Base-by-base conservation (phyloP, 257 asterid genomes). In the Nicotiana noctiflora region DNA sequence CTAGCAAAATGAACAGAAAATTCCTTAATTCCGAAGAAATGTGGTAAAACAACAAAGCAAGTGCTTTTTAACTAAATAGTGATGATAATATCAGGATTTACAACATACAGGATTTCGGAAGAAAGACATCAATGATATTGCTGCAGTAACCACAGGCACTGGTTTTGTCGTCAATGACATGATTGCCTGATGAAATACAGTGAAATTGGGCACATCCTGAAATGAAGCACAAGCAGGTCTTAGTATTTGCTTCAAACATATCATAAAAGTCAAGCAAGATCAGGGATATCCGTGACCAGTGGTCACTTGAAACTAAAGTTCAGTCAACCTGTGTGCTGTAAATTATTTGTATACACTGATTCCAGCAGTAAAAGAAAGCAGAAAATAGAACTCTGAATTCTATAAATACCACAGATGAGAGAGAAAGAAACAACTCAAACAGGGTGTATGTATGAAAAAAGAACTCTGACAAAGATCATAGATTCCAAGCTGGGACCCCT, bases 71-170 rank as follows among this genome's bases (percentile, higher is more conserved):
- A 46, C 19, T 77, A 18, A 13, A 34, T 51, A 72, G 80, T 75
- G 79, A 80, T 81, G 25, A 81, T 59, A 80, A 37, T 96, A 80
- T 93, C 98, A 75, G 87, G 82, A 86, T 90, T 74, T 62, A 40
- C 62, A 80, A 37, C 97, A 80, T 93, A 95, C 99, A 75, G 87
- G 82, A 86, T 90, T 74, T 62, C 82, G 90, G 83, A 86, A 88
- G 89, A 86, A 92, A 31, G 99, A 96, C 66, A 90, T 88, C 85
- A 93, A 86, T 25, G 99, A 96, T 81, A 86, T 84, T 83, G 89
- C 92, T 57, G 97, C 96, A 83, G 91, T 80, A 83, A 89, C 82
- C 86, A 92, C 90, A 49, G 94, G 97, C 77, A 94, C 82, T 51
- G 99, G 98, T 89, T 88, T 94, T 44, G 90, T 86, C 80, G 65